A percentile compares a stretch with the other conserved stretches of the same genome.
Conservation (phyloP, 805 yeast genomes). For the Starmerella bombicola region DNA sequence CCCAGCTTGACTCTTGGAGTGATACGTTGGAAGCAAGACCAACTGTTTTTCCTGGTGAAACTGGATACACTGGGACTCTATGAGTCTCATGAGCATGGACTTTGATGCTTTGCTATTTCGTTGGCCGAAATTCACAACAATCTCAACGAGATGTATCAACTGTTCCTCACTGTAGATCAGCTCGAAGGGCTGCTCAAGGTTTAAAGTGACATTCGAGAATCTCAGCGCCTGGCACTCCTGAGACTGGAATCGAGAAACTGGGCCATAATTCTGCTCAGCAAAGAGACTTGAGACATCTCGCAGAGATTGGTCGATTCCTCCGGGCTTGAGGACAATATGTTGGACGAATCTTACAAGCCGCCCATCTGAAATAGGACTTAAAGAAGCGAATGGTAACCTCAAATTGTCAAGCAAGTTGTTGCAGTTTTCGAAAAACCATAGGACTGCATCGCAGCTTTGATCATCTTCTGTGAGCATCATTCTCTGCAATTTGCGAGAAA, state of each 20-base stretch:
- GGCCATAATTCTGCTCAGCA: no score
- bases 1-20: slow-evolving; percentile 3
- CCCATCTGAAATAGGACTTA: not conserved
- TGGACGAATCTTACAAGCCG: slow-evolving; percentile 2
- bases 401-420: not conserved
- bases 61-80: slow-evolving; percentile 5
- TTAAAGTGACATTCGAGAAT: no score
- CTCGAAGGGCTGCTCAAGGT: not conserved
- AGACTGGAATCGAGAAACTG: no score
- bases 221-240: no score
- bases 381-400: slow-evolving; percentile 7
- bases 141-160: slow-evolving; percentile 6
- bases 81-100: slow-evolving; percentile 8
- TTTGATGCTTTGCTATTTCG: slow-evolving; percentile 6
- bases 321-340: not conserved
- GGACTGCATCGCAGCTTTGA: slow-evolving; percentile 6
- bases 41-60: slow-evolving; percentile 12
- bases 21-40: slow-evolving; percentile 12
- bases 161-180: slow-evolving; percentile 9
- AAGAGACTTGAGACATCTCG: no score
- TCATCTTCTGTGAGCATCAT: not conserved
- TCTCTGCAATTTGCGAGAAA: not conserved
- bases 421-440: slow-evolving; percentile 13
- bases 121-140: slow-evolving; percentile 4
- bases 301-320: slow-evolving; percentile 3